Evolutionary conservation across 139 green algal genomes (phyloP).

Genomic region (Nannochloris sp.): DNA sequence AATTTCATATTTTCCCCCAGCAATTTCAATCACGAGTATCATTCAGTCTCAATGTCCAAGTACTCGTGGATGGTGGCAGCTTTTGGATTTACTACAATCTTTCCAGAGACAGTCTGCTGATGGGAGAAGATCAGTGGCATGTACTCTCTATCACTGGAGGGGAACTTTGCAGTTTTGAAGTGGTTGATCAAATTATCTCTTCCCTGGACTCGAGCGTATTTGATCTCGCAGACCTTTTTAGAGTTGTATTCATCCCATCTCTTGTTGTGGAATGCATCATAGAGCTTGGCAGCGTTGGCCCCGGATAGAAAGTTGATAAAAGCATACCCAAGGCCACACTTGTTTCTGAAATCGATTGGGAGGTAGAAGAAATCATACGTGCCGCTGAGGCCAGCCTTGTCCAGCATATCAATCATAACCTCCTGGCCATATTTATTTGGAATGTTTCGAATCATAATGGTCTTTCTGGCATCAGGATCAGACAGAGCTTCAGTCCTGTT

Average conservation of each 20-base stretch:
- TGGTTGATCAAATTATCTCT: slow-evolving; percentile 30
- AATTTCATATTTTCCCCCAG: too few relatives aligned
- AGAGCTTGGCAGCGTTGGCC: slow-evolving; percentile 24
- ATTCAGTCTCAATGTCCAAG: slow-evolving; percentile 2
- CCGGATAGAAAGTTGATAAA: slow-evolving; percentile 59
- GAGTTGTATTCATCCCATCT: slow-evolving; percentile 65
- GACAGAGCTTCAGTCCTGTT: slow-evolving; percentile 24
- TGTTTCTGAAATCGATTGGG: slow-evolving; percentile 71
- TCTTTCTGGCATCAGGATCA: slow-evolving; percentile 21
- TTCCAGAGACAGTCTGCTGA: background rate
- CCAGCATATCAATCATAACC: slow-evolving; percentile 35
- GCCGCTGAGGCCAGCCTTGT: slow-evolving; percentile 23
- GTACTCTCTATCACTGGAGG: slow-evolving; percentile 32
- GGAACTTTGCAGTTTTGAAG: slow-evolving; percentile 39
- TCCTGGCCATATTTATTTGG: slow-evolving; percentile 48
- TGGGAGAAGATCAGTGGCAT: slow-evolving; percentile 31
- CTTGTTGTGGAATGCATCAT: slow-evolving; percentile 47
- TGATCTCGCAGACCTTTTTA: slow-evolving; percentile 51
- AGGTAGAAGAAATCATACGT: slow-evolving; percentile 70
- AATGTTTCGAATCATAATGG: slow-evolving; percentile 52
- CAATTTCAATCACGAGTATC: too few relatives aligned
- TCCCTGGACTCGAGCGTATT: slow-evolving; percentile 37
- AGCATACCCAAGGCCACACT: slow-evolving; percentile 65
- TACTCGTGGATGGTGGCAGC: slow-evolving; percentile 21
- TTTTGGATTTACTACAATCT: background rate